Base-by-base conservation (phyloP, 495 filamentous ascomycete genomes). In the Parachaetomium inaequale region DNA sequence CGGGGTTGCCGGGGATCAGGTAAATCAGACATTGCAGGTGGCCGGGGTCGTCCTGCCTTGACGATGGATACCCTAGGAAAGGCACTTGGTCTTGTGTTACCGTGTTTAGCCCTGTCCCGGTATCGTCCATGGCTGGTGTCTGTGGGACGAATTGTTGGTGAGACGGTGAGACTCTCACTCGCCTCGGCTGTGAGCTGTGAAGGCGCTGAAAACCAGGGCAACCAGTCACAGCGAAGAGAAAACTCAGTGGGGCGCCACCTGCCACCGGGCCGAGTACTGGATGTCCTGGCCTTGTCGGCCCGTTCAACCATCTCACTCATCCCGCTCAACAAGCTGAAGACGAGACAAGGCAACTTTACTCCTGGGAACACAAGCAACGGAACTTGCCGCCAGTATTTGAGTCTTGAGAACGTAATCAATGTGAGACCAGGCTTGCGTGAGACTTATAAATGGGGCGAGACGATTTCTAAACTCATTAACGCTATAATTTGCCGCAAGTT, bases 1-100 rank as follows among this genome's bases (percentile, higher is more conserved):
- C 93, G 11, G 93, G 93, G 63, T 96, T 96, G 17, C 93, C 93
- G 29, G 91, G 80, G 43, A 96, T 84, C 72, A 95, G 90, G 76
- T 72, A 81, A 31, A 84, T 65, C 53, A 85, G 72, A 42, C 67
- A 67, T 19, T 76, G 59, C 29, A 58, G 65, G 29, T 56, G 66
- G 8, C 1, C 36, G 10, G 15, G 0, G 17, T 66, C 61, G 8
- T 55, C 21, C 15, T 34, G 10, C 19, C 54, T n/a, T 0, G 23
- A 17, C 0, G 67, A 70, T 8, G 69, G 67, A 34, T 59, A 66
- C 14, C 57, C 34, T 6, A 68, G 26, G 11, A 28, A 63, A 0
- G 68, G 66, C 0, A 68, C 49, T 3, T 56, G 8, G 12, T 50
- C 29, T 36, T 59, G 14, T 19, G 26, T 50, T 0, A 57, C 46